Conservation (phyloP, 805 yeast species). For the Kuraishia capsulata region DNA sequence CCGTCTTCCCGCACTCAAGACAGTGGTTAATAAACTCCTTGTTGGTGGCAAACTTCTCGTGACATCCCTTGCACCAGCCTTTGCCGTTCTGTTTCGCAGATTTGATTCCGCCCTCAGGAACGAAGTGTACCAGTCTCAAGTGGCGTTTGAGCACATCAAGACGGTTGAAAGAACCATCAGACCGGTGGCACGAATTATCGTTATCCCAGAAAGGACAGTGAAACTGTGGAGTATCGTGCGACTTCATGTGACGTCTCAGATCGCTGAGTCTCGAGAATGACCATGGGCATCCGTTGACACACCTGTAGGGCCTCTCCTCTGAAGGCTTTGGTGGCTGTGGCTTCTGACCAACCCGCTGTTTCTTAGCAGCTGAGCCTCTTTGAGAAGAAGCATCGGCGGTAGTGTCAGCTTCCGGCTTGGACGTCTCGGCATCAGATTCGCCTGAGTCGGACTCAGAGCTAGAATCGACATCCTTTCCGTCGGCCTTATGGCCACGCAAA, state of each 20-base stretch:
- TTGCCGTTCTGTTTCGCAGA: constrained; percentile 34
- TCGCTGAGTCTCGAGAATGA: constrained; percentile 63
- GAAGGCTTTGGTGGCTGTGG: not conserved
- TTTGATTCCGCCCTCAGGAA: constrained; percentile 14
- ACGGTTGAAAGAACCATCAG: constrained; percentile 68
- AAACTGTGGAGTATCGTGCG: constrained; percentile 57
- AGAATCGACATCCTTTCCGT: not conserved
- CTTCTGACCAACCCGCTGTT: not conserved
- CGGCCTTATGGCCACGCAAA: not conserved
- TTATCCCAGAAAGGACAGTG: constrained; percentile 68
- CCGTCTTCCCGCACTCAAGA: constrained; percentile 40
- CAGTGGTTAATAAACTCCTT: constrained; percentile 59
- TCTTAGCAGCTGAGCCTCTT: not conserved
- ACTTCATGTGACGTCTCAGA: constrained; percentile 55
- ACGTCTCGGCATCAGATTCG: not conserved
- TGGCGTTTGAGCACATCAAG: constrained; percentile 71
- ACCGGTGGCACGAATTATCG: constrained; percentile 65
- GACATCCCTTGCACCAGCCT: constrained; percentile 65
- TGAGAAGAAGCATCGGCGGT: not conserved
- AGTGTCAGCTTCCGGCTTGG: not conserved
- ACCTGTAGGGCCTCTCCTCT: constrained; percentile 3
- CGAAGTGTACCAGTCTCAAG: constrained; percentile 59
- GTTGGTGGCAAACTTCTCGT: constrained; percentile 41
- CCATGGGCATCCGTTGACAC: constrained; percentile 29
- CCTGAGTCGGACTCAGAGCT: not conserved